Base-by-base conservation (phyloP, 768 basidiomycete genomes). In the Kwoniella pini region DNA sequence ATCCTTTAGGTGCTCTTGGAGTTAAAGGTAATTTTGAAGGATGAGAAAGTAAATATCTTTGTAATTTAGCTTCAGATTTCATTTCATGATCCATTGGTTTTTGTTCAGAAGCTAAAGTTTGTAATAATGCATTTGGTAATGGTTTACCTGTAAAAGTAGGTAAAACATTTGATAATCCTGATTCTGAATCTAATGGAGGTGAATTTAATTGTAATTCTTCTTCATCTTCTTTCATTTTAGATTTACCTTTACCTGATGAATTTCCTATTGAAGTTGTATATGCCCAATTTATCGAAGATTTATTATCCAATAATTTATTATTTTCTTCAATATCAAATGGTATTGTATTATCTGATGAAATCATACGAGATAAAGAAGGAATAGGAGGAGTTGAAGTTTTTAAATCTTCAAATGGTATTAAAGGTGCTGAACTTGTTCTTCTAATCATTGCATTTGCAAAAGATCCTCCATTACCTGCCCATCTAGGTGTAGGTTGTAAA, bases 51-150 rank as follows among this genome's bases (percentile, higher is more conserved):
- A 75, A 39, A 21, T 71, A 64, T 15, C 71, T 43, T 54, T 75
- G 71, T n/a, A 75, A 42, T 19, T 65, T 45, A 10, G 74, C 74
- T 68, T 75, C 74, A 1, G 74, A 75, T 27, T 63, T 59, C 48
- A 75, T 72, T 39, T 75, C 74, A 36, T 75, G 74, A 57, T 72
- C 69, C 2, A 65, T 40, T 15, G 74, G 74, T 10, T 65, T 51
- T 3, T 67, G 33, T 48, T 75, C 74, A 12, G 74, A 75, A 4
- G 72, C 63, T 11, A 75, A 53, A 4, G 74, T 75, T 24, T 71
- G 69, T 12, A 75, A 50, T 2, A 75, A 50, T 0, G 71, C 54
- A 13, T 71, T 67, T 13, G 71, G 74, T 3, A 75, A 49, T 6
- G 74, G 74, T 51, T 63, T 60, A 33, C 74, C 74, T 2, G 60